phyloP scores from a whole-genome alignment of 306 rosid species.

The Pueraria montana region DNA sequence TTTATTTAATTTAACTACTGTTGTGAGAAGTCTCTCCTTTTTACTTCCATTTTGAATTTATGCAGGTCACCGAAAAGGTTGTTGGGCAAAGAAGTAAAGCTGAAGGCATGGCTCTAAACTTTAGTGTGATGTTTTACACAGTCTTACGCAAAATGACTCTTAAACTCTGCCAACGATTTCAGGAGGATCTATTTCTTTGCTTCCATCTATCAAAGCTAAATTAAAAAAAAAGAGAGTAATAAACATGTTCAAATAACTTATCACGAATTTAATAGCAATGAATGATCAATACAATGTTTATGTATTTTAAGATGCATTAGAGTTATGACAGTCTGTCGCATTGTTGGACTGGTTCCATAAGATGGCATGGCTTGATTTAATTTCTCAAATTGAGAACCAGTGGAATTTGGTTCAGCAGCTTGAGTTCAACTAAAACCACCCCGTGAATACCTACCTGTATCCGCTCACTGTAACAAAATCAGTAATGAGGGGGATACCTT shows the following conservation, averaged over 20 bases:
- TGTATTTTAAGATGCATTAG: conserved; percentile 14
- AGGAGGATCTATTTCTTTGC: conserved; percentile 21
- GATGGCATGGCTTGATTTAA: background rate
- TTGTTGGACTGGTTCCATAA: conserved; percentile 10
- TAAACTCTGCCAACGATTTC: conserved; percentile 12
- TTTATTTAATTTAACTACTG: background rate
- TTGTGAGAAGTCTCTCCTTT: background rate
- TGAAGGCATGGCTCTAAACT: conserved; percentile 56
- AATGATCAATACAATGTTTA: background rate
- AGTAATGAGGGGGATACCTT: conserved; percentile 11
- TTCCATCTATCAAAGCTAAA: conserved; percentile 11
- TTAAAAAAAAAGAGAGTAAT: background rate
- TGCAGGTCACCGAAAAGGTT: conserved; percentile 63
- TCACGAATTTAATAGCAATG: background rate
- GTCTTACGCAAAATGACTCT: conserved; percentile 3
- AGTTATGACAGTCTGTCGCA: conserved; percentile 17
- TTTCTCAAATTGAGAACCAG: conserved; percentile 18
- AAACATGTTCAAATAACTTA: conserved; percentile 2
- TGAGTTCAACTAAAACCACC: conserved; percentile 12
- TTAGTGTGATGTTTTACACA: conserved; percentile 14
- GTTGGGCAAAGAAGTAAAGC: conserved; percentile 48
- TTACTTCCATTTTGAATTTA: conserved; percentile 43
- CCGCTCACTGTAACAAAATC: conserved; percentile 16
- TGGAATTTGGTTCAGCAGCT: background rate
- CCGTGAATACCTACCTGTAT: background rate